phyloP scores from a whole-genome alignment of 306 rosid genomes.

The Argentina anserina region DNA sequence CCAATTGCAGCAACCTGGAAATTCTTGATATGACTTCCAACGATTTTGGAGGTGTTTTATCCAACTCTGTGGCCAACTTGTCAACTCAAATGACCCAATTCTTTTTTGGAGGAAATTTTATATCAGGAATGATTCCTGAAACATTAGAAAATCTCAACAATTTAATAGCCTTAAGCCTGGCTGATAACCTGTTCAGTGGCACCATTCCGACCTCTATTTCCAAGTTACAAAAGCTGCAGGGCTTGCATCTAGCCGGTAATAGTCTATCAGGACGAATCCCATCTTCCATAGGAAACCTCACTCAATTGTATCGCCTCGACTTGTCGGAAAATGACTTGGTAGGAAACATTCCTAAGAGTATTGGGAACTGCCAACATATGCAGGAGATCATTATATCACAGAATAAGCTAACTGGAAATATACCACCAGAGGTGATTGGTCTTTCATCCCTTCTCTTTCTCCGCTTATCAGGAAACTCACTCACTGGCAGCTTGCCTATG shows the following conservation, averaged over 20 bases:
- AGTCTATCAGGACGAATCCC: constrained; percentile 21
- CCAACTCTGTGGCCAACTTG: too few species aligned
- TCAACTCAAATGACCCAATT: constrained; percentile 13
- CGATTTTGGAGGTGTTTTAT: too few species aligned
- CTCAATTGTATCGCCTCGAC: constrained; percentile 6
- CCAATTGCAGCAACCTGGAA: too few species aligned
- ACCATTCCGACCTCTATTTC: constrained; percentile 38
- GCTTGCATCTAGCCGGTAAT: background rate
- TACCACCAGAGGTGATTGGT: constrained; percentile 1
- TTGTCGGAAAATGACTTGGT: constrained; percentile 17
- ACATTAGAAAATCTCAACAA: constrained; percentile 21
- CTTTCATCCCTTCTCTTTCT: background rate
- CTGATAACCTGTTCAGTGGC: background rate
- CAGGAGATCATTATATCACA: constrained; percentile 8
- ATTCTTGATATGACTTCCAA: too few species aligned
- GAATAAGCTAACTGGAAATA: background rate
- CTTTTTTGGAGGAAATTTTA: constrained; percentile 2
- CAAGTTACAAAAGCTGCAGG: background rate
- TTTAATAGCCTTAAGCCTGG: background rate
- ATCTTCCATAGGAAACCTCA: constrained; percentile 29
- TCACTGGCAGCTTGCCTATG: background rate
- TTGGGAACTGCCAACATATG: constrained; percentile 21
- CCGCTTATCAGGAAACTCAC: background rate
- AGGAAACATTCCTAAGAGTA: constrained; percentile 26
- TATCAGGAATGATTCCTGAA: constrained; percentile 26